Evolutionary conservation across 441 rosid genomes (phyloP), one percentile per base, ranked within the genome.

Genomic region (Syzygium malaccense): DNA sequence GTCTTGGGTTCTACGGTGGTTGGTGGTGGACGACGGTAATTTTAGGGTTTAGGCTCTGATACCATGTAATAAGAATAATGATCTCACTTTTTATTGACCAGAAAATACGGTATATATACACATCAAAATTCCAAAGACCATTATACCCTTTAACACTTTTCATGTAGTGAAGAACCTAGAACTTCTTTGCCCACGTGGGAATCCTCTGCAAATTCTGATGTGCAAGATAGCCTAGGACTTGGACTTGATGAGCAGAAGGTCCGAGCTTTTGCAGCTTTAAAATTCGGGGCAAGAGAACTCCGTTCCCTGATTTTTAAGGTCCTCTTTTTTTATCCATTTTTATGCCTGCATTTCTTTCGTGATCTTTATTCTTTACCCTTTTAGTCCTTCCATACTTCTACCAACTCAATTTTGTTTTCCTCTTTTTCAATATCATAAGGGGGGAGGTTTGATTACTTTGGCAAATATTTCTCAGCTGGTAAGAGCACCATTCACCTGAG

Each of bases 291-390:
- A 66, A 83, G 87, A 41, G 96, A 94, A 91, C 92, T 96, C 64
- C 95, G 91, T 86, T 93, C 97, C 37, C 91, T 95, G 91, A 89
- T 97, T 92, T 92, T 97, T 55, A 97, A 95, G 98, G 99, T 96
- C 86, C 85, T 64, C 87, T 71, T 54, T 56, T 54, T 32, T 75
- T 75, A 86, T 71, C 87, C 33, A 62, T 13, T 18, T 79, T 32
- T 41, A 54, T 26, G 58, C 71, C 13, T 85, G 28, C 68, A 26
- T 51, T n/a, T 60, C 13, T 60, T 84, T 32, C 51, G 13, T 55
- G 57, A 30, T 85, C 64, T 55, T 55, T 8, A 55, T 30, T 84
- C 58, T 20, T 45, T 32, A 41, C 55, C 41, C 86, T 49, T 51
- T 18, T n/a, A 85, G 37, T 53, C 45, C 17, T 85, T 37, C 62